A percentile compares a stretch with the other conserved stretches of the same genome.
Conservation (phyloP, 2,329 filamentous ascomycete genomes). For the Diaporthe vexans region DNA sequence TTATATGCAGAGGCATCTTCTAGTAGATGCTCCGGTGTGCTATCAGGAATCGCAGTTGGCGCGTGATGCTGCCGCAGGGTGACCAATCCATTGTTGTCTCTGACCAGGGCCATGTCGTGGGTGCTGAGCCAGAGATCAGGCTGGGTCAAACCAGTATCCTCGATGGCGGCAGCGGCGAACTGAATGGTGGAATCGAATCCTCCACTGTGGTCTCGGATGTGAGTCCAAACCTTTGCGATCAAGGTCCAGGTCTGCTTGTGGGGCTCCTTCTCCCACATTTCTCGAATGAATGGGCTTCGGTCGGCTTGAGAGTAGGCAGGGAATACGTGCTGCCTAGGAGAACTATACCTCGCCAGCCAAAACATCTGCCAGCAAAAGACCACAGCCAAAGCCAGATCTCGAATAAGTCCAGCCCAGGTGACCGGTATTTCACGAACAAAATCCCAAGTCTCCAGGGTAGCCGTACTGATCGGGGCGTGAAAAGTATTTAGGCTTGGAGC, state of each 20-base stretch:
- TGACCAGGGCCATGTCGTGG: slow-evolving; percentile 13
- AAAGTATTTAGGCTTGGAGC: slow-evolving; percentile 1
- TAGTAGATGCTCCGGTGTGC: neutral
- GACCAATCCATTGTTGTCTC: neutral
- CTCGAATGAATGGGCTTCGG: slow-evolving; percentile 8
- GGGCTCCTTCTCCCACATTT: neutral
- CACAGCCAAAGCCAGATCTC: neutral
- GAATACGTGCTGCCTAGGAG: neutral
- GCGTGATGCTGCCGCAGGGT: neutral
- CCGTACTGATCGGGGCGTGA: neutral
- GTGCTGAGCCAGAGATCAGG: neutral
- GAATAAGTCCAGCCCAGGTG: too few relatives aligned
- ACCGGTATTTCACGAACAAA: neutral
- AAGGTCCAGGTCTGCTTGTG: slow-evolving; percentile 33
- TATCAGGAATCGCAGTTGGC: neutral
- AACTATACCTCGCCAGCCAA: neutral
- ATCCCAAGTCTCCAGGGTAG: slow-evolving; percentile 17
- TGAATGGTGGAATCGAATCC: neutral
- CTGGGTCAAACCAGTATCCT: neutral
- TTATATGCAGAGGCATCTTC: neutral
- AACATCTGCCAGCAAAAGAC: neutral
- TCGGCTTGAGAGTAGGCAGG: neutral
- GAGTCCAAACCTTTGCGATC: slow-evolving; percentile 35
- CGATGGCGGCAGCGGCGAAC: neutral
- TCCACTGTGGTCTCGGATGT: slow-evolving; percentile 30